These are phyloP conservation scores for Dactylellina sp. DNA, from an alignment of 2,329 filamentous ascomycete genomes.

Conservation along the genomic window DNA sequence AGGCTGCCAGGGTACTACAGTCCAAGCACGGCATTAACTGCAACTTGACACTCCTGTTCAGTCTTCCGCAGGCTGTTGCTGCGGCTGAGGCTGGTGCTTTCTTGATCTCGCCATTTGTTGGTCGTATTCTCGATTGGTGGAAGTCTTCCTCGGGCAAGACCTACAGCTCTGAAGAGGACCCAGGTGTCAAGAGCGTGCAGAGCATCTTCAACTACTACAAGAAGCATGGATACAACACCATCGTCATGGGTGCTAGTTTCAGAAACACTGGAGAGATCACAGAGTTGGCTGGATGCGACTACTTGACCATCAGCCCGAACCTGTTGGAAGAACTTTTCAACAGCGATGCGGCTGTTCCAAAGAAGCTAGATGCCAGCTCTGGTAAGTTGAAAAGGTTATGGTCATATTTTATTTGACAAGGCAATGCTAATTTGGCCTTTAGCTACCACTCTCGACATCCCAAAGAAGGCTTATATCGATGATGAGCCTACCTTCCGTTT, in stretches of 20 bases:
- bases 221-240: slow-evolving; percentile 99
- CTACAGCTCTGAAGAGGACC: slow-evolving; percentile 89
- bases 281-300: slow-evolving; percentile 97
- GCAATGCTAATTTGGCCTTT: slow-evolving; percentile 14
- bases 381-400: slow-evolving; percentile 62
- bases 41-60: slow-evolving; percentile 99
- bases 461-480: slow-evolving; percentile 91
- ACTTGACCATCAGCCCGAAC: slow-evolving; percentile 97
- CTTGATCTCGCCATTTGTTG: slow-evolving; percentile 99
- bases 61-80: slow-evolving; percentile 89
- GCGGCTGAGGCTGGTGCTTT: slow-evolving; percentile 94
- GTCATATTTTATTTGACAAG: background rate
- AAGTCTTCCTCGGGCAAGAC: slow-evolving; percentile 96
- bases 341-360: slow-evolving; percentile 81
- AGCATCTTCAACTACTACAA: slow-evolving; percentile 99
- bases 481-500: slow-evolving; percentile 94
- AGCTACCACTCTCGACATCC: slow-evolving; percentile 75
- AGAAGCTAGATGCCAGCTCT: slow-evolving; percentile 84
- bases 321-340: slow-evolving; percentile 94
- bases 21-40: slow-evolving; percentile 95
- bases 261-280: slow-evolving; percentile 96
- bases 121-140: slow-evolving; percentile 99
- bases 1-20: slow-evolving; percentile 97
- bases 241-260: slow-evolving; percentile 99
- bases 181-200: slow-evolving; percentile 93